These are phyloP conservation scores for Blepharisma undulans DNA, from an alignment of 169 alveolate species.

Conservation along the genomic window DNA sequence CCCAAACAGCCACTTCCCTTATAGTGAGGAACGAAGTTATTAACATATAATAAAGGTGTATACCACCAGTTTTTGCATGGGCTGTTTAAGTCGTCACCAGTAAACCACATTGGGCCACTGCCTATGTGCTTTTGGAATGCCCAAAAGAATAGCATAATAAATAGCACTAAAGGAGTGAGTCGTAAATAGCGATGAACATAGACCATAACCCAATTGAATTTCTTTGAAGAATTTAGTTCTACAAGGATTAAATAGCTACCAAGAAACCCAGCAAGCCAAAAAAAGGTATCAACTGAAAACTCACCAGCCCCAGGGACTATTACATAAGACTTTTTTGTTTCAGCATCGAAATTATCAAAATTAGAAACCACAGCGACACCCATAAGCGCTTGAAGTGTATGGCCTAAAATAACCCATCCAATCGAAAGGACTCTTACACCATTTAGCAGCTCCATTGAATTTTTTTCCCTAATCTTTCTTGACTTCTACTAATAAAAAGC, in stretches of 20 bases:
- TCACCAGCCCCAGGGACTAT: neutral
- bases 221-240: neutral
- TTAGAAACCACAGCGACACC: neutral
- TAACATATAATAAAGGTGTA: slow-evolving; percentile 49
- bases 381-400: neutral
- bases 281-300: slow-evolving; percentile 63
- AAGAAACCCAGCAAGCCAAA: slow-evolving; percentile 65
- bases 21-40: slow-evolving; percentile 52
- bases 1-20: slow-evolving; percentile 41
- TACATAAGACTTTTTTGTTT: neutral
- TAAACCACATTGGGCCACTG: slow-evolving; percentile 62
- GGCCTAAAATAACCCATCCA: slow-evolving; percentile 40
- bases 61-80: slow-evolving; percentile 69
- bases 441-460: slow-evolving; percentile 13
- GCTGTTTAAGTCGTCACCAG: neutral
- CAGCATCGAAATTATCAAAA: neutral
- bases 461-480: slow-evolving; percentile 21
- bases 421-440: slow-evolving; percentile 32
- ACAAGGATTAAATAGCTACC: slow-evolving; percentile 34
- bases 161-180: slow-evolving; percentile 42
- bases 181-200: slow-evolving; percentile 45
- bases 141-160: slow-evolving; percentile 47
- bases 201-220: neutral
- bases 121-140: slow-evolving; percentile 47
- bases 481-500: neutral